phyloP scores from a whole-genome alignment of 192 early-diverging fungal genomes.

The Fimicolochytrium jonesii region DNA sequence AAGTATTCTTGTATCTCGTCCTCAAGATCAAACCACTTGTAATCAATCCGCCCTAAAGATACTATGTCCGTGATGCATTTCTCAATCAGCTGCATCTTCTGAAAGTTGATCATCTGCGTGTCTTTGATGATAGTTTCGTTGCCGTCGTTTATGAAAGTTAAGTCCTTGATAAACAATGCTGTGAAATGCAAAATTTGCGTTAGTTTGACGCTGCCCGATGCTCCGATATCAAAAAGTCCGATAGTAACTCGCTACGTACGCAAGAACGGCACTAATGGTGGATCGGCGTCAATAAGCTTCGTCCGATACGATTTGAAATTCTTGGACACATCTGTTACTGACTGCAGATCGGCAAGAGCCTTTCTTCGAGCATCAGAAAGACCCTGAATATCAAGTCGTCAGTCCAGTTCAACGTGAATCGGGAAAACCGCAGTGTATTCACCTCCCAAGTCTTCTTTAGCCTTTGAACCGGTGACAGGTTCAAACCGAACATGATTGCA shows the following conservation, averaged over 20 bases:
- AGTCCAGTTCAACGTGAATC: too few relatives aligned
- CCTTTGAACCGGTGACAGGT: slow-evolving; percentile 46
- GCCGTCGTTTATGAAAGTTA: slow-evolving; percentile 60
- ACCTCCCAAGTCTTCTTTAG: slow-evolving; percentile 62
- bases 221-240: slow-evolving; percentile 23
- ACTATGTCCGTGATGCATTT: slow-evolving; percentile 47
- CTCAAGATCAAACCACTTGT: slow-evolving; percentile 37
- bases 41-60: slow-evolving; percentile 32
- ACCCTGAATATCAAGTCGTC: too few relatives aligned
- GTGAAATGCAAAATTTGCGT: too few relatives aligned
- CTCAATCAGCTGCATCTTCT: slow-evolving; percentile 56
- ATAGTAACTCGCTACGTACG: slow-evolving; percentile 32
- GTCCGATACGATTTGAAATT: slow-evolving; percentile 59
- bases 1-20: slow-evolving; percentile 50
- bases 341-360: slow-evolving; percentile 41
- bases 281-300: slow-evolving; percentile 25
- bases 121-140: slow-evolving; percentile 44
- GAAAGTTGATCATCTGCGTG: slow-evolving; percentile 47
- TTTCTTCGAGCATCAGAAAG: slow-evolving; percentile 42
- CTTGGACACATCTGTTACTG: slow-evolving; percentile 47
- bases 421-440: background rate
- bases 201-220: too few relatives aligned
- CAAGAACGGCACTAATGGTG: slow-evolving; percentile 56
- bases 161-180: slow-evolving; percentile 58
- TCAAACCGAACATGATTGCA: slow-evolving; percentile 53